Conservation (phyloP, 2,329 filamentous ascomycete species). For the Phaeomoniella chlamydospora region DNA sequence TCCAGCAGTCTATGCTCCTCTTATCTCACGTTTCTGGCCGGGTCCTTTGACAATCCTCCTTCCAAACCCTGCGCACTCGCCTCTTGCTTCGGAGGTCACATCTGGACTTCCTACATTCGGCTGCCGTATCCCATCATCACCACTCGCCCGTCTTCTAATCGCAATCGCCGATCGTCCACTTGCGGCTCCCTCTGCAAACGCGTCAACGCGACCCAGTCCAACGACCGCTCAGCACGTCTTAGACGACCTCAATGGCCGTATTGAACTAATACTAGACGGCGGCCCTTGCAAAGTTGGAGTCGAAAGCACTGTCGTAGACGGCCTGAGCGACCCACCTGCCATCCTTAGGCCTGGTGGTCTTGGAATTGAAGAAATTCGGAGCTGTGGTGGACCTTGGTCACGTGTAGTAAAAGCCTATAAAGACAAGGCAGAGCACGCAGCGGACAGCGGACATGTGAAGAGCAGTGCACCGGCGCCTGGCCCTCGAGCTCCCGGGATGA, state of each 20-base stretch:
- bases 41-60: slow-evolving; percentile 85
- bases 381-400: slow-evolving; percentile 63
- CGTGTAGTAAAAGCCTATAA: slow-evolving; percentile 63
- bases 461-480: slow-evolving; percentile 21
- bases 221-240: slow-evolving; percentile 81
- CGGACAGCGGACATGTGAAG: slow-evolving; percentile 16
- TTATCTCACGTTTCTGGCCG: slow-evolving; percentile 83
- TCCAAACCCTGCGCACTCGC: slow-evolving; percentile 51
- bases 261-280: slow-evolving; percentile 79
- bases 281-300: slow-evolving; percentile 79
- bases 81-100: slow-evolving; percentile 81
- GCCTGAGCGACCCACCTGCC: slow-evolving; percentile 63
- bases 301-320: slow-evolving; percentile 94
- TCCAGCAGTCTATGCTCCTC: slow-evolving; percentile 59
- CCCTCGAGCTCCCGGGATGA: slow-evolving; percentile 90
- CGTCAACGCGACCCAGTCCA: slow-evolving; percentile 81
- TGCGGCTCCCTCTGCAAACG: slow-evolving; percentile 87
- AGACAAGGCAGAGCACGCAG: slow-evolving; percentile 54
- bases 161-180: slow-evolving; percentile 62
- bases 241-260: slow-evolving; percentile 68
- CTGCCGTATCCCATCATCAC: slow-evolving; percentile 72
- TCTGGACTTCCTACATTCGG: slow-evolving; percentile 75
- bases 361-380: slow-evolving; percentile 42
- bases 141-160: slow-evolving; percentile 80
- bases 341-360: slow-evolving; percentile 80